Base-by-base conservation (phyloP, 176 grass and related monocot genomes). In the barley (Hordeum vulgare) region DNA sequence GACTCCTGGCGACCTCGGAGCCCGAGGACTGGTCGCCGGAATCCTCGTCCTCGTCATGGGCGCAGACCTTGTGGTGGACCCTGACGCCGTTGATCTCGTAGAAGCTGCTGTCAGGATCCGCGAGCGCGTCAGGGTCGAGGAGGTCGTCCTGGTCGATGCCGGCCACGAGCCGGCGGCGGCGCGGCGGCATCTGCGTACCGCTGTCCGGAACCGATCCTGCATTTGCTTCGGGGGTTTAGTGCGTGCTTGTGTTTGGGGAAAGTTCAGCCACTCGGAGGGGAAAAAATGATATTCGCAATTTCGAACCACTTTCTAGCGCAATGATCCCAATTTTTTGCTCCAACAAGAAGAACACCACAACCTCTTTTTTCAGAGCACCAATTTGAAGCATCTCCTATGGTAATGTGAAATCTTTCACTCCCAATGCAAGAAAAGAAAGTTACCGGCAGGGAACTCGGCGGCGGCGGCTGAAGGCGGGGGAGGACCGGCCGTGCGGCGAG, bases 81-180 rank as follows among this genome's bases (percentile, higher is more conserved):
- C 85, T 75, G 13, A 95, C 68, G n/a, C 93, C 91, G 75, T 87
- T 90, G 74, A 95, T 75, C 80, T 98, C 89, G 65, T 61, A 98
- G 88, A 98, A 98, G 54, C 84, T 82, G 68, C 96, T 98, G 87
- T 95, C 93, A 9, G 87, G 80, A 49, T 98, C 91, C 2, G 91
- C 90, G 15, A 98, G 87, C 67, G 83, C 74, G 8, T 80, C 93
- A 0, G 91, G 87, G 27, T 98, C 91, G 20, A 93, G 71, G 78
- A 96, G 84, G 4, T 95, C 91, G 20, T 91, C 89, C 86, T 98
- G 93, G 77, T 98, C 93, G 29, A 96, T 80, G 26, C 91, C 93
- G 4, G 91, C 96, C 64, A 96, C 83, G 42, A 74, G 93, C 74
- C 90, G 84, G 21, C 84, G 78, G 35, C 80, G 33, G 33, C 75